Conservation (phyloP, 805 yeast species). For the Kuraishia cidri region DNA sequence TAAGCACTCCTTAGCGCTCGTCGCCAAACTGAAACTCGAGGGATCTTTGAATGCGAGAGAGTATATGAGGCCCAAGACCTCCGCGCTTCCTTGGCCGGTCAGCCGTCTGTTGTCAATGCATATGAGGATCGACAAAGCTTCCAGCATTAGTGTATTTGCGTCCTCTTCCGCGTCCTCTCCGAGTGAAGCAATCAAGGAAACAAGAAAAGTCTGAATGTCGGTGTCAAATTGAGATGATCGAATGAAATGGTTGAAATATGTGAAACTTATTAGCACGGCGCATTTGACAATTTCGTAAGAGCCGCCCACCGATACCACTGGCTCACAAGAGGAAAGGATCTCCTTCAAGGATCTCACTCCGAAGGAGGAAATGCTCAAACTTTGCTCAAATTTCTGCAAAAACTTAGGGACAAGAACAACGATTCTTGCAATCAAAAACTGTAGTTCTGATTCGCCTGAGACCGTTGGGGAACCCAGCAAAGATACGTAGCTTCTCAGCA, state of each 20-base stretch:
- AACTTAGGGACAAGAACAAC: slow-evolving; percentile 48
- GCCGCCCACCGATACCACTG: slow-evolving; percentile 14
- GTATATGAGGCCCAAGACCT: slow-evolving; percentile 46
- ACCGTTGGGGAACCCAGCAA: slow-evolving; percentile 4
- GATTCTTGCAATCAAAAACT: slow-evolving; percentile 37
- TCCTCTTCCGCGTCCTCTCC: slow-evolving; percentile 68
- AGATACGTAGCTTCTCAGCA: background rate
- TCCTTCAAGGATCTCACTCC: slow-evolving; percentile 16
- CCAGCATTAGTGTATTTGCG: slow-evolving; percentile 64
- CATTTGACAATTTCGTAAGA: slow-evolving; percentile 11
- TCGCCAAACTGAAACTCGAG: slow-evolving; percentile 59
- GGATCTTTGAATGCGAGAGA: slow-evolving; percentile 65
- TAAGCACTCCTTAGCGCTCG: slow-evolving; percentile 64
- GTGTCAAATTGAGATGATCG: slow-evolving; percentile 11
- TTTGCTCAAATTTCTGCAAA: slow-evolving; percentile 38
- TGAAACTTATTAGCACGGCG: slow-evolving; percentile 40
- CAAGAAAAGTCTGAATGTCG: slow-evolving; percentile 15
- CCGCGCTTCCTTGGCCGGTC: slow-evolving; percentile 18
- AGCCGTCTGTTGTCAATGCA: slow-evolving; percentile 29
- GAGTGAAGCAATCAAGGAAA: slow-evolving; percentile 32
- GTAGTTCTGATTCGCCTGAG: slow-evolving; percentile 11
- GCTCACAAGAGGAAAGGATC: slow-evolving; percentile 5
- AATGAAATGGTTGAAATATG: slow-evolving; percentile 27
- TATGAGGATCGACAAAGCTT: slow-evolving; percentile 53
- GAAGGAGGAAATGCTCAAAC: slow-evolving; percentile 8